These are phyloP conservation scores for Clarireedia homoeocarpa DNA, from an alignment of 2,329 filamentous ascomycete species.

Conservation along the genomic window DNA sequence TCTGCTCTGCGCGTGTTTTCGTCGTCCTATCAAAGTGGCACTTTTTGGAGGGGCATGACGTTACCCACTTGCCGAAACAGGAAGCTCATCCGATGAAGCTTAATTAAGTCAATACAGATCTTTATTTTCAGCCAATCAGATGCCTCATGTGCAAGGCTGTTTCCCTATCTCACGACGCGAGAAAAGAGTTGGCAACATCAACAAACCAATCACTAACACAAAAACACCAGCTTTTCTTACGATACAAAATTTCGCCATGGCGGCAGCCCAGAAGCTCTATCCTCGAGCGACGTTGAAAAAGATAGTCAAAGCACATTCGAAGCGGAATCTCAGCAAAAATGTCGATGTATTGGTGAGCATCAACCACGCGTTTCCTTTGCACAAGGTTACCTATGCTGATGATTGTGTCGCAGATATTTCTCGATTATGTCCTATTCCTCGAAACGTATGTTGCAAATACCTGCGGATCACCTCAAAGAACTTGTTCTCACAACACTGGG, in stretches of 20 bases:
- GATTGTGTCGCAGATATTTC: conserved; percentile 57
- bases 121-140: neutral
- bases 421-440: conserved; percentile 80
- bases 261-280: conserved; percentile 61
- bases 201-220: neutral
- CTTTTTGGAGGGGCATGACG: neutral
- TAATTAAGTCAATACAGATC: neutral
- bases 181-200: neutral
- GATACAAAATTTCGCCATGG: conserved; percentile 18
- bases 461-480: neutral
- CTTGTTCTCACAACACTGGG: too few species aligned
- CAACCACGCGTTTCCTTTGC: conserved; percentile 16
- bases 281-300: conserved; percentile 80
- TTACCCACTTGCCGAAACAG: conserved; percentile 6
- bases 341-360: conserved; percentile 68
- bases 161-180: too few species aligned
- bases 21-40: neutral
- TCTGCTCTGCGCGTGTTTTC: neutral
- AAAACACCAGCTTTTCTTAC: neutral
- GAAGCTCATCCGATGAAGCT: conserved; percentile 1
- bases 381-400: conserved; percentile 8
- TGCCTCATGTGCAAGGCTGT: neutral
- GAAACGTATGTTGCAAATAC: conserved; percentile 41
- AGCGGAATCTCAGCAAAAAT: conserved; percentile 73
- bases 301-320: conserved; percentile 82